phyloP scores from a whole-genome alignment of 208 protist species.

The Leishmania mexicana region DNA sequence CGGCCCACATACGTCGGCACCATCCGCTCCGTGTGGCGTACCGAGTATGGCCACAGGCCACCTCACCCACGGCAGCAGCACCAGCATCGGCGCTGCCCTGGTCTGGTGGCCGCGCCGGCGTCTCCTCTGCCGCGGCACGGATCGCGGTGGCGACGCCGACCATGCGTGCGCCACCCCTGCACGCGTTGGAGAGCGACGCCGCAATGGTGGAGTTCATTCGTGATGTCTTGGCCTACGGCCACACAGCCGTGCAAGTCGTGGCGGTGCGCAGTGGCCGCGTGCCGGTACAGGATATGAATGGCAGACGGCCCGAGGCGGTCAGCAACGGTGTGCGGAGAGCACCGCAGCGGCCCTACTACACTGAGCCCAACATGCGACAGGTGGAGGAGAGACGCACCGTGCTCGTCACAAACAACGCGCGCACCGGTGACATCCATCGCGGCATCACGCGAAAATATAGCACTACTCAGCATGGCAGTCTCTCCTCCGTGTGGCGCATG shows the following conservation, averaged over 20 bases:
- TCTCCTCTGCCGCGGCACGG: neutral
- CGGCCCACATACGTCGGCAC: slow-evolving; percentile 29
- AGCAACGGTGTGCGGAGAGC: neutral
- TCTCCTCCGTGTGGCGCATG: neutral
- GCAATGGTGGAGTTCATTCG: slow-evolving; percentile 12
- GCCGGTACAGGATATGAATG: neutral
- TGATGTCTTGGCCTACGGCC: slow-evolving; percentile 18
- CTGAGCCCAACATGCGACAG: neutral
- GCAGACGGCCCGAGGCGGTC: neutral
- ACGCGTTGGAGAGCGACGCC: slow-evolving; percentile 23
- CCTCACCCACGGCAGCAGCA: neutral
- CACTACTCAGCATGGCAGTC: neutral
- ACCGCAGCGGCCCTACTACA: neutral
- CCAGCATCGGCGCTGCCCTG: neutral
- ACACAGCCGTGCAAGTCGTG: slow-evolving; percentile 23
- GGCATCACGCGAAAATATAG: neutral
- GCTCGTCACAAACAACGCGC: slow-evolving; percentile 3
- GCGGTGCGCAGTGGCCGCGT: slow-evolving; percentile 30
- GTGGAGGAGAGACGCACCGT: neutral
- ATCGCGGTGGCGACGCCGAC: slow-evolving; percentile 10
- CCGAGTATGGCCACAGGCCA: slow-evolving; percentile 27
- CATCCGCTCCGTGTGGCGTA: slow-evolving; percentile 44
- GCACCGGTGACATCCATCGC: neutral
- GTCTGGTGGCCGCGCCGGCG: neutral
- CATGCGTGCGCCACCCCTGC: slow-evolving; percentile 15